Conservation (phyloP, 2,329 filamentous ascomycete species). For the Raffaelea albimanens region DNA sequence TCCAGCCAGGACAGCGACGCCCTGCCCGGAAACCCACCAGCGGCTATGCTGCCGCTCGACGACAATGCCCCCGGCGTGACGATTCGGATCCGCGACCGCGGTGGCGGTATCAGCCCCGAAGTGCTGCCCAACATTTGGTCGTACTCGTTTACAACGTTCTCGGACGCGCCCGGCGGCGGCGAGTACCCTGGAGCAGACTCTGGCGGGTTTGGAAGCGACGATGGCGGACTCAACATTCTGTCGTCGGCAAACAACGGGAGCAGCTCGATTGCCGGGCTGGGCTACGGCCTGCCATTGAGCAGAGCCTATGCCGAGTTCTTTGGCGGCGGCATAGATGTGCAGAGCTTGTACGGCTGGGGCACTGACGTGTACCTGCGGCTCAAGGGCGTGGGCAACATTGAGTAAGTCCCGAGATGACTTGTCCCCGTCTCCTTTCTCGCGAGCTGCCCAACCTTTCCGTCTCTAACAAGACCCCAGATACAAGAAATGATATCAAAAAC, state of each 20-base stretch:
- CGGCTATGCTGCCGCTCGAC: conserved; percentile 43
- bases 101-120: conserved; percentile 81
- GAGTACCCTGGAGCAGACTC: conserved; percentile 41
- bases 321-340: conserved; percentile 87
- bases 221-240: conserved; percentile 65
- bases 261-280: conserved; percentile 83
- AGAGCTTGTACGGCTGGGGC: conserved; percentile 91
- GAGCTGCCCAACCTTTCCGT: too few species aligned
- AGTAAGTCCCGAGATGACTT: conserved; percentile 23
- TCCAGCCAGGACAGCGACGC: not conserved
- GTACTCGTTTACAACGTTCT: conserved; percentile 95
- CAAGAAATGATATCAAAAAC: too few species aligned
- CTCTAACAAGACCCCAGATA: too few species aligned
- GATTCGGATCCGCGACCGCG: conserved; percentile 90
- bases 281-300: conserved; percentile 84
- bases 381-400: conserved; percentile 51
- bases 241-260: conserved; percentile 61
- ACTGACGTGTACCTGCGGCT: conserved; percentile 59
- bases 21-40: not conserved
- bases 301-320: conserved; percentile 97
- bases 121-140: conserved; percentile 86
- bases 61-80: conserved; percentile 76
- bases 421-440: too few species aligned
- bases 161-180: conserved; percentile 54
- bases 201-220: conserved; percentile 33